These are phyloP conservation scores for Colletotrichum sp. DNA, from an alignment of 2,329 filamentous ascomycete genomes.

Conservation along the genomic window DNA sequence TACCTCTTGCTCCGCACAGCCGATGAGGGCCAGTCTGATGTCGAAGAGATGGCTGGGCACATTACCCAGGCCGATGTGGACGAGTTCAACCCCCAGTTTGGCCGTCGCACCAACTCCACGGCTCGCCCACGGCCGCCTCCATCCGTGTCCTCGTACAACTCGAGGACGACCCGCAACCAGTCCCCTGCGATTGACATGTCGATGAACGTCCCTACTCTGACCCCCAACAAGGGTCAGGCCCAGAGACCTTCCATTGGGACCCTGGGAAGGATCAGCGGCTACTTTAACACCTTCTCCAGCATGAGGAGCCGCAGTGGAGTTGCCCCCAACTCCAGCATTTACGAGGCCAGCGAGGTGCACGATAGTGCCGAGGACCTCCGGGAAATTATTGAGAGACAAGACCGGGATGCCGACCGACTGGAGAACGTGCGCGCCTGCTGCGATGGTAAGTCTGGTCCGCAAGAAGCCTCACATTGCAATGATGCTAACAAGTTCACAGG, in stretches of 20 bases:
- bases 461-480: not conserved
- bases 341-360: constrained; percentile 67
- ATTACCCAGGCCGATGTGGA: constrained; percentile 68
- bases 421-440: constrained; percentile 98
- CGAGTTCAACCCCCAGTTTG: constrained; percentile 80
- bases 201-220: constrained; percentile 62
- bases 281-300: constrained; percentile 63
- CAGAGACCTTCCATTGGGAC: constrained; percentile 49
- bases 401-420: constrained; percentile 77
- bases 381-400: constrained; percentile 78
- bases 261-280: constrained; percentile 64
- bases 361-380: constrained; percentile 86
- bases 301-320: constrained; percentile 57
- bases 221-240: constrained; percentile 51
- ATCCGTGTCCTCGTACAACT: constrained; percentile 83
- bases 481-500: constrained; percentile 48
- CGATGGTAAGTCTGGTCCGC: constrained; percentile 74
- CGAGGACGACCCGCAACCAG: constrained; percentile 70
- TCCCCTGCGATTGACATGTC: constrained; percentile 60
- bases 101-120: constrained; percentile 33
- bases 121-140: constrained; percentile 57
- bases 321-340: constrained; percentile 53
- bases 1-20: constrained; percentile 85
- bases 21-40: constrained; percentile 65
- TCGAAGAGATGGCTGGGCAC: constrained; percentile 62